Percentiles rank a stretch among this genome's conserved stretches.
Conservation (phyloP, 2,329 filamentous ascomycete species). For the Aspergillus awamori region DNA sequence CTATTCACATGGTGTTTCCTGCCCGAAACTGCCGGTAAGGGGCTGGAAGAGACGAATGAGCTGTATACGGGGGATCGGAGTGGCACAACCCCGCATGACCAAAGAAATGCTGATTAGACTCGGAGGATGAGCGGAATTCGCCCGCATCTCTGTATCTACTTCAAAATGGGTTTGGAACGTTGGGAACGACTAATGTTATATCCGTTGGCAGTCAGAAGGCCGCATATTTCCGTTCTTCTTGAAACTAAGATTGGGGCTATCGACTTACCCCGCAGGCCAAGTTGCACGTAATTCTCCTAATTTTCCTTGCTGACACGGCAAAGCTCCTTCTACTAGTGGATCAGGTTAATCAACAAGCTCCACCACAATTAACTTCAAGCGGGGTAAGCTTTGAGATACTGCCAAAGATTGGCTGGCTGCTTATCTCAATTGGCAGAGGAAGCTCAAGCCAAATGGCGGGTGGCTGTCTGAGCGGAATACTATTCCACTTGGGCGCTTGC, state of each 20-base stretch:
- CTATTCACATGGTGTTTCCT: slow-evolving; percentile 7
- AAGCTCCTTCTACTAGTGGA: too few species aligned
- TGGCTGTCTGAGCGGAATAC: neutral
- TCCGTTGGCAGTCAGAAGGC: neutral
- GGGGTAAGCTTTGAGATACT: neutral
- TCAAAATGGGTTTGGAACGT: neutral
- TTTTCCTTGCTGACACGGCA: neutral
- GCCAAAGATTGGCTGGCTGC: neutral
- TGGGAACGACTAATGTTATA: neutral
- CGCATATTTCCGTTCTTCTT: slow-evolving; percentile 9
- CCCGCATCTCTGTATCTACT: neutral
- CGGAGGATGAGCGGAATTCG: slow-evolving; percentile 1
- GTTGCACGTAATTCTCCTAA: neutral
- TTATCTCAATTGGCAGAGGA: neutral
- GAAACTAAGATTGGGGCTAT: neutral
- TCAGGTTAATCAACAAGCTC: neutral
- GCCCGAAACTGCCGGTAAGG: slow-evolving; percentile 10
- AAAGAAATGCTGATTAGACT: neutral
- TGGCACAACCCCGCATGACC: neutral
- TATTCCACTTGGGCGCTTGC: neutral
- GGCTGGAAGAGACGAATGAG: slow-evolving; percentile 9
- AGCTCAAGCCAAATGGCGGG: neutral
- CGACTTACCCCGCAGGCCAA: slow-evolving; percentile 4
- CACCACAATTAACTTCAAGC: neutral
- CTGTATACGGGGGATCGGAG: neutral